Conservation (phyloP, 495 filamentous ascomycete species). For the Aspergillus panamensis region DNA sequence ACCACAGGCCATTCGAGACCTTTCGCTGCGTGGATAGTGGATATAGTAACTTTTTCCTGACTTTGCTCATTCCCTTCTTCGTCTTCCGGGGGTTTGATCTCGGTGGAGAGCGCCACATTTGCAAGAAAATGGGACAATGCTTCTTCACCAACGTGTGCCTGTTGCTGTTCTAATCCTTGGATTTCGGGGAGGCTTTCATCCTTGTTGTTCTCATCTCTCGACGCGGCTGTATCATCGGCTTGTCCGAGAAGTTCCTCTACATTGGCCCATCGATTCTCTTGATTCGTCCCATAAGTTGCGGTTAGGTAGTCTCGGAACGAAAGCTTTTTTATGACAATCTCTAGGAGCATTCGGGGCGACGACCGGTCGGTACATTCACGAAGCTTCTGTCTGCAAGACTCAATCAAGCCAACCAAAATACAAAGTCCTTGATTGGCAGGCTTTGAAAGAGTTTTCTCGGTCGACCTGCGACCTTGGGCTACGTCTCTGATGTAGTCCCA, state of each 20-base stretch:
- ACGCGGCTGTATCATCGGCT: conserved; percentile 55
- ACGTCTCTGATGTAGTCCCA: conserved; percentile 71
- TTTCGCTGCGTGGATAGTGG: conserved; percentile 96
- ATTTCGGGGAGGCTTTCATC: conserved; percentile 75
- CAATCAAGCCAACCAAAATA: conserved; percentile 58
- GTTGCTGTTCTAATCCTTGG: conserved; percentile 68
- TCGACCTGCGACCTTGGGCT: conserved; percentile 63
- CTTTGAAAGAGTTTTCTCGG: conserved; percentile 66
- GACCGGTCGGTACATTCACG: conserved; percentile 43
- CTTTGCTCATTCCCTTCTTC: conserved; percentile 44
- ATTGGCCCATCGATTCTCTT: conserved; percentile 85
- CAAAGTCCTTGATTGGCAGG: conserved; percentile 62
- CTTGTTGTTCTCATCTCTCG: conserved; percentile 35
- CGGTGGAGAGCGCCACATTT: conserved; percentile 82
- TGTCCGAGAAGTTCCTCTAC: conserved; percentile 83
- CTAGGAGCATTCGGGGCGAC: conserved; percentile 66
- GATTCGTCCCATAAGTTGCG: conserved; percentile 65
- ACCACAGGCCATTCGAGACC: conserved; percentile 97
- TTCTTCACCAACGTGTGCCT: conserved; percentile 55
- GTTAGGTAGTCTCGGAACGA: conserved; percentile 70
- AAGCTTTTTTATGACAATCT: conserved; percentile 69
- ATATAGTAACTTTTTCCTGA: conserved; percentile 76
- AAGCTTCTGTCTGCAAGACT: conserved; percentile 58
- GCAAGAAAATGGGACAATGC: conserved; percentile 77
- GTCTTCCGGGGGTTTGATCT: conserved; percentile 59